Evolutionary conservation across 768 basidiomycete species (phyloP).

Genomic region (Boletus fagicola): DNA sequence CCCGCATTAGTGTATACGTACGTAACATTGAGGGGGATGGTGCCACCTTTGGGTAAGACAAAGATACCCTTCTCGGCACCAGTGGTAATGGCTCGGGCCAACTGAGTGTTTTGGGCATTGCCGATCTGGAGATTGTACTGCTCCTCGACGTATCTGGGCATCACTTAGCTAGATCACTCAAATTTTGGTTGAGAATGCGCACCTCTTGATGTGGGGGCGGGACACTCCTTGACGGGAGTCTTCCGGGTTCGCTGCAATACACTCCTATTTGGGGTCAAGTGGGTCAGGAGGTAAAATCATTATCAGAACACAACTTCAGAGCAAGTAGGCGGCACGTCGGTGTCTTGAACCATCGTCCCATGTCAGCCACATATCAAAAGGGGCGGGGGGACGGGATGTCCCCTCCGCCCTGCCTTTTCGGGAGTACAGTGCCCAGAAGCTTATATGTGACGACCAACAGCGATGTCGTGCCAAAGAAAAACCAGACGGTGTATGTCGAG

Average conservation of each 20-base stretch:
- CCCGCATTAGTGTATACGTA: constrained; percentile 3
- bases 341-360: constrained; percentile 6
- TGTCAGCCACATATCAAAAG: constrained; percentile 14
- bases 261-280: constrained; percentile 58
- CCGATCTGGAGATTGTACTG: constrained; percentile 81
- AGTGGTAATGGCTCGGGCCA: constrained; percentile 76
- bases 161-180: constrained; percentile 19
- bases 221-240: constrained; percentile 84
- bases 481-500: constrained; percentile 14
- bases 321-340: constrained; percentile 1
- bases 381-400: constrained; percentile 19
- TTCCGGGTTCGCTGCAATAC: constrained; percentile 68
- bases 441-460: constrained; percentile 8
- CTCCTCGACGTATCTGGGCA: constrained; percentile 72
- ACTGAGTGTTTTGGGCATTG: constrained; percentile 71
- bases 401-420: constrained; percentile 44
- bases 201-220: constrained; percentile 93
- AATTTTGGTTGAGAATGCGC: constrained; percentile 28
- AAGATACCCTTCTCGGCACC: constrained; percentile 85
- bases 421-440: constrained; percentile 10
- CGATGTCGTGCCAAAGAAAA: constrained; percentile 5
- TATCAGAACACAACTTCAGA: constrained; percentile 8
- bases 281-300: constrained; percentile 21
- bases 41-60: constrained; percentile 80
- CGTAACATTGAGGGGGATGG: background rate